Percentiles rank a stretch among this genome's conserved stretches.
phyloP scores from a whole-genome alignment of 768 basidiomycete species.

The Agaricus subrufescens region DNA sequence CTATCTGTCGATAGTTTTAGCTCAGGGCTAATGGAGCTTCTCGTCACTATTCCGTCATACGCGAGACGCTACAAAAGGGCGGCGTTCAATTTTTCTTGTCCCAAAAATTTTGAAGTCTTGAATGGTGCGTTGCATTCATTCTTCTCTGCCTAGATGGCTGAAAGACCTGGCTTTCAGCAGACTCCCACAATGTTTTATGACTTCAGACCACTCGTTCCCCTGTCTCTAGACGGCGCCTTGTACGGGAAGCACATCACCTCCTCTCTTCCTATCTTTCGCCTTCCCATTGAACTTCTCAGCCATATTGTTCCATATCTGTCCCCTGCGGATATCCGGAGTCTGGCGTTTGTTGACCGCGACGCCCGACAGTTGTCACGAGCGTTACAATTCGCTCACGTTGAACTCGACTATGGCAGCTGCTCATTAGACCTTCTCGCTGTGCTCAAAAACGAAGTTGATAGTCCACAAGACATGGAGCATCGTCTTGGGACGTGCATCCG shows the following conservation, averaged over 20 bases:
- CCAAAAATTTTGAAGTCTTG: neutral
- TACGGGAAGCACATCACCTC: conserved; percentile 15
- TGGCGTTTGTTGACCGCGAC: conserved; percentile 24
- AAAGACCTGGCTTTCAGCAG: neutral
- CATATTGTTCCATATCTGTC: conserved; percentile 21
- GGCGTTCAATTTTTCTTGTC: neutral
- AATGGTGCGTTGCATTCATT: neutral
- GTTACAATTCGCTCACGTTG: conserved; percentile 17
- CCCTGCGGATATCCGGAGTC: conserved; percentile 16
- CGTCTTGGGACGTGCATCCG: conserved; percentile 18
- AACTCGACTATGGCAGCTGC: conserved; percentile 14
- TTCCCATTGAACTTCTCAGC: conserved; percentile 24
- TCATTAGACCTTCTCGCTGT: conserved; percentile 4
- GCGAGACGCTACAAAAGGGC: neutral
- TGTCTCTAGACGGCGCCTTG: conserved; percentile 20
- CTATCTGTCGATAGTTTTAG: no score
- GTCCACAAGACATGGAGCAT: neutral
- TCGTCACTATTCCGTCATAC: no score
- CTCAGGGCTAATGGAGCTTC: no score
- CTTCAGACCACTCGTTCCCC: conserved; percentile 11
- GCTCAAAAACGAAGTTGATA: conserved; percentile 1
- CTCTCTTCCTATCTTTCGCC: conserved; percentile 18
- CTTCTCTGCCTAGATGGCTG: neutral
- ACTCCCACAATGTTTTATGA: conserved; percentile 8
- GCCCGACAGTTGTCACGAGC: conserved; percentile 20